phyloP scores from a whole-genome alignment of 2,329 filamentous ascomycete genomes.

The Escovopsis sp. region DNA sequence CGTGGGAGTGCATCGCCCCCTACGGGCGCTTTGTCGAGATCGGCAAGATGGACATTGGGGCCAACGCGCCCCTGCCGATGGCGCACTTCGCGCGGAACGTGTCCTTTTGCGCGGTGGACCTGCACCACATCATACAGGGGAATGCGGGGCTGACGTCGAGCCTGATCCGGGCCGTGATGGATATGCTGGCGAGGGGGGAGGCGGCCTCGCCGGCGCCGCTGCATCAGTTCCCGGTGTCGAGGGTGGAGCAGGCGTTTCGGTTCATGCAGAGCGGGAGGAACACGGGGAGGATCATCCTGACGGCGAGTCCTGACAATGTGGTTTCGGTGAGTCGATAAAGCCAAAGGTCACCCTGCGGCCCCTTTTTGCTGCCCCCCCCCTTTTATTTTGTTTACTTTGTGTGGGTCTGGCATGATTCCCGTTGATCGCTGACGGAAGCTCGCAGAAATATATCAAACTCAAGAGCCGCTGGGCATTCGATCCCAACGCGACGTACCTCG shows the following conservation, averaged over 20 bases:
- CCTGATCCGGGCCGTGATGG: slow-evolving; percentile 4
- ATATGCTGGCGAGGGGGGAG: slow-evolving; percentile 4
- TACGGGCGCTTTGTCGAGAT: slow-evolving; percentile 22
- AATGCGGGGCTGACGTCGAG: neutral
- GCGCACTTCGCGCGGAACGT: slow-evolving; percentile 8
- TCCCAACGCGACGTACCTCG: slow-evolving; percentile 7
- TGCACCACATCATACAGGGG: slow-evolving; percentile 4
- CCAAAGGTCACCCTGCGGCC: no score
- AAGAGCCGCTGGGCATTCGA: slow-evolving; percentile 1
- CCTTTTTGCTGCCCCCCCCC: neutral
- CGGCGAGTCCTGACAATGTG: neutral
- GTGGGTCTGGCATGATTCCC: no score
- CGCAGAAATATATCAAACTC: slow-evolving; percentile 1
- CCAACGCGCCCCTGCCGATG: slow-evolving; percentile 5
- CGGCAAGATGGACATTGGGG: slow-evolving; percentile 15
- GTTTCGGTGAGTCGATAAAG: slow-evolving; percentile 2
- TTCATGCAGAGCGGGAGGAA: slow-evolving; percentile 5
- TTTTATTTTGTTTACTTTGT: neutral
- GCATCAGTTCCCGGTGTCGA: neutral
- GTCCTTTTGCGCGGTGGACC: slow-evolving; percentile 8
- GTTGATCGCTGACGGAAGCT: neutral
- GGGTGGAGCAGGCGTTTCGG: slow-evolving; percentile 5
- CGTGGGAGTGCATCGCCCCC: slow-evolving; percentile 20
- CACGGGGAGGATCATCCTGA: neutral
- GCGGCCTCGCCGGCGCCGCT: slow-evolving; percentile 1